These are phyloP conservation scores for Oryza glumipatula DNA, from an alignment of 176 grass and related monocot species.

Conservation along the genomic window DNA sequence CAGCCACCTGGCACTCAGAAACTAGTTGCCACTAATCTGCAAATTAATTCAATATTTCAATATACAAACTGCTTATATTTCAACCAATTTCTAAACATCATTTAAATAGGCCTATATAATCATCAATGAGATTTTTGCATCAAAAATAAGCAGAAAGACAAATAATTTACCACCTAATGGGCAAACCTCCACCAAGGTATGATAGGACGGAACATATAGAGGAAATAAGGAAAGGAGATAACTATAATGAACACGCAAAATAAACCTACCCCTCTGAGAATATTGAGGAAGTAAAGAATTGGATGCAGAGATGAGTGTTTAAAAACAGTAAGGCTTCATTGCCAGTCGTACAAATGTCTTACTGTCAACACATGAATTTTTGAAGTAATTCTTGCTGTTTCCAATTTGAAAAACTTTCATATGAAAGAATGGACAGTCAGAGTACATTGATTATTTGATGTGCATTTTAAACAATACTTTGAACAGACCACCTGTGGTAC, in stretches of 20 bases:
- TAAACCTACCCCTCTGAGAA: not conserved
- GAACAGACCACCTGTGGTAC: not conserved
- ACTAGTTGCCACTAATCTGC: not conserved
- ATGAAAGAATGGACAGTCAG: not conserved
- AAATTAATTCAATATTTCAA: not conserved
- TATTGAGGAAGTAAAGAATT: not conserved
- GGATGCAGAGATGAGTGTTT: not conserved
- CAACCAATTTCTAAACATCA: not conserved
- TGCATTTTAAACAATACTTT: not conserved
- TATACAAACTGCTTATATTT: not conserved
- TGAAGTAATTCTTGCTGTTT: not conserved
- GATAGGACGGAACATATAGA: not conserved
- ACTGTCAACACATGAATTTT: not conserved
- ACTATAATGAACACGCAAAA: not conserved
- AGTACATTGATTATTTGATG: not conserved
- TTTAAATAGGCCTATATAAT: not conserved
- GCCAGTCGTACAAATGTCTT: not conserved
- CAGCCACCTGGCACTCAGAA: not conserved
- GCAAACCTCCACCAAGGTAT: not conserved
- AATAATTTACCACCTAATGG: not conserved
- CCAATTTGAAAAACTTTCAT: not conserved
- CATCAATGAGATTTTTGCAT: not conserved
- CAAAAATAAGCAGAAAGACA: conserved; percentile 3
- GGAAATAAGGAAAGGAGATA: not conserved
- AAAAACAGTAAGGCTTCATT: not conserved